Conservation (phyloP, 2,329 filamentous ascomycete species). For the Neonectria magnoliae region DNA sequence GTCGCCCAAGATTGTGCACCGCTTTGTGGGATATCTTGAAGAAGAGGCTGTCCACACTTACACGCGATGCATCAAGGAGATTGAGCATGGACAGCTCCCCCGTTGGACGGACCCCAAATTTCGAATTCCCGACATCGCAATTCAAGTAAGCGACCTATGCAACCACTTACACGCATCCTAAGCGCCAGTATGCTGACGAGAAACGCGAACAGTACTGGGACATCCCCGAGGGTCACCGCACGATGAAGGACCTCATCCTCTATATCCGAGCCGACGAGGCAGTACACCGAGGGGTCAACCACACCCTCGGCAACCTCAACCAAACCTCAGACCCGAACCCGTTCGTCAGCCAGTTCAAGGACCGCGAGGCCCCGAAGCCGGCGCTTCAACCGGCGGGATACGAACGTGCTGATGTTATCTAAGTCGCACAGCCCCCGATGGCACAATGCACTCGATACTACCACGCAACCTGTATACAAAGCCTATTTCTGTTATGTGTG, state of each 20-base stretch:
- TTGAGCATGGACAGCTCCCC: slow-evolving; percentile 85
- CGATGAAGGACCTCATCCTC: slow-evolving; percentile 86
- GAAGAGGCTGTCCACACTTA: slow-evolving; percentile 98
- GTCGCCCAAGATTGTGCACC: slow-evolving; percentile 87
- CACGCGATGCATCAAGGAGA: slow-evolving; percentile 85
- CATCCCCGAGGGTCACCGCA: slow-evolving; percentile 84
- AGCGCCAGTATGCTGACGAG: slow-evolving; percentile 16
- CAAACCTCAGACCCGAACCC: slow-evolving; percentile 91
- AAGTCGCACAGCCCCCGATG: slow-evolving; percentile 18
- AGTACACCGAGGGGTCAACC: slow-evolving; percentile 93
- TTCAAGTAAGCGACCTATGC: slow-evolving; percentile 58
- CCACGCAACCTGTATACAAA: slow-evolving; percentile 1
- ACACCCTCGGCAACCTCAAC: slow-evolving; percentile 89
- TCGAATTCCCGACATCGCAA: slow-evolving; percentile 84
- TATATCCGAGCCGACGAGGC: slow-evolving; percentile 93
- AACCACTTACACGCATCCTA: neutral
- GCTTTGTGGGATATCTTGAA: slow-evolving; percentile 96
- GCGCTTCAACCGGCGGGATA: slow-evolving; percentile 76
- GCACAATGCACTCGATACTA: neutral
- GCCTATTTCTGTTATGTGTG: neutral
- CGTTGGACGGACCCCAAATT: slow-evolving; percentile 79
- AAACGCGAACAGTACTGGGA: slow-evolving; percentile 76
- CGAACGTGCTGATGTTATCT: slow-evolving; percentile 85
- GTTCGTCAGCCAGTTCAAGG: slow-evolving; percentile 85
- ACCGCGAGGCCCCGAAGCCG: slow-evolving; percentile 72